These are phyloP conservation scores for Ophiostoma himal-ulmi DNA, from an alignment of 2,329 filamentous ascomycete species.

Conservation along the genomic window DNA sequence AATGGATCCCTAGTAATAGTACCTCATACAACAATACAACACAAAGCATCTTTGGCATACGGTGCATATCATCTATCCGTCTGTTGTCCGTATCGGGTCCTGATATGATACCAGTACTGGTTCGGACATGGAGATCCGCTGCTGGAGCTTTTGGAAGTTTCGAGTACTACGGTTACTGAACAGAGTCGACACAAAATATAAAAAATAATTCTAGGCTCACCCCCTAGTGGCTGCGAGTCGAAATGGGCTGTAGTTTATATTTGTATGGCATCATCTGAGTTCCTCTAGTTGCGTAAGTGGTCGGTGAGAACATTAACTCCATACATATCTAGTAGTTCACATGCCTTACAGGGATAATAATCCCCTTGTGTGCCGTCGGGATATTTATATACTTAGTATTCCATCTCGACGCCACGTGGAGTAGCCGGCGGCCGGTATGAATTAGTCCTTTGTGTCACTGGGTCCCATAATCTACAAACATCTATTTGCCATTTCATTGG, in stretches of 20 bases:
- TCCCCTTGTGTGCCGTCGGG: not conserved
- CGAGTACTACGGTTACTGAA: not conserved
- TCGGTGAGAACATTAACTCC: not conserved
- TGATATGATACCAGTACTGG: not conserved
- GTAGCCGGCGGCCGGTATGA: not conserved
- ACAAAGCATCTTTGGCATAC: not conserved
- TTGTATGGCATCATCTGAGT: not conserved
- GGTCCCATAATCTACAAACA: not conserved
- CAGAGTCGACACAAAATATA: not conserved
- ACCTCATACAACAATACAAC: not conserved
- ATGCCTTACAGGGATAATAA: constrained; percentile 1
- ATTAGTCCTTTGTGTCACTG: not conserved
- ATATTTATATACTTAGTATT: not conserved
- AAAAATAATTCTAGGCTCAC: not conserved
- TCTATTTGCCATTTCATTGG: not conserved
- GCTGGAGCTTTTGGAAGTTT: not conserved
- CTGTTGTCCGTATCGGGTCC: not conserved
- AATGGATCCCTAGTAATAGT: not conserved
- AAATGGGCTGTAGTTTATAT: not conserved
- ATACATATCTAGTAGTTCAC: not conserved
- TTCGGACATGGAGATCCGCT: not conserved
- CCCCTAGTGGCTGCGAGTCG: not conserved
- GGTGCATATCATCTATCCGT: not conserved
- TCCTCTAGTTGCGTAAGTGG: not conserved
- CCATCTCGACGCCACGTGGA: not conserved